Conservation (phyloP, 805 yeast genomes). For the Nakazawaea wyomingensis region DNA sequence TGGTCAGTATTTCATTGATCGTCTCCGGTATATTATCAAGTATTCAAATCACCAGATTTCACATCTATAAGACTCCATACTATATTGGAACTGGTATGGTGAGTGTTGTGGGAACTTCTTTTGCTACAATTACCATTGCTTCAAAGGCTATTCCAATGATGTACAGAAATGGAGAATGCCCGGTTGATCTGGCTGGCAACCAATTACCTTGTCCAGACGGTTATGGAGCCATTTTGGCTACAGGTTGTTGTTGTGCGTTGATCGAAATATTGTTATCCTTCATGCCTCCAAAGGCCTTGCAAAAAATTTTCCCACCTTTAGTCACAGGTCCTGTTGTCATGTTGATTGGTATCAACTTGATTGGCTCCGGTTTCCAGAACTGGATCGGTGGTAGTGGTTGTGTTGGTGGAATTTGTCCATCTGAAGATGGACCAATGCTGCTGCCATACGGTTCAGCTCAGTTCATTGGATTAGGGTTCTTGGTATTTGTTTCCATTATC, state of each 20-base stretch:
- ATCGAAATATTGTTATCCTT: conserved; percentile 71
- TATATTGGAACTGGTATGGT: conserved; percentile 84
- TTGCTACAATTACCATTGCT: conserved; percentile 82
- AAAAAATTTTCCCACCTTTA: conserved; percentile 76
- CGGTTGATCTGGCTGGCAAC: conserved; percentile 57
- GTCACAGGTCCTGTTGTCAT: conserved; percentile 94
- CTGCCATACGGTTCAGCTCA: conserved; percentile 79
- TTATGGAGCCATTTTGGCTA: conserved; percentile 80
- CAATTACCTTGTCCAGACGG: conserved; percentile 81
- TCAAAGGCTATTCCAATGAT: conserved; percentile 71
- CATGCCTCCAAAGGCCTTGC: conserved; percentile 66
- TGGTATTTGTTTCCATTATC: conserved; percentile 70
- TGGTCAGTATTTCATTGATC: conserved; percentile 70
- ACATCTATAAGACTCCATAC: conserved; percentile 66
- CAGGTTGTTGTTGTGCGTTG: conserved; percentile 73
- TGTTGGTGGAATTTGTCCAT: conserved; percentile 39
- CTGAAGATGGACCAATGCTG: conserved; percentile 42
- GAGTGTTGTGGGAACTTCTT: conserved; percentile 88
- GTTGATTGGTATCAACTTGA: conserved; percentile 64
- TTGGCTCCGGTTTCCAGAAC: conserved; percentile 70
- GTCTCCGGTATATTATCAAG: conserved; percentile 65
- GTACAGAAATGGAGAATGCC: conserved; percentile 71
- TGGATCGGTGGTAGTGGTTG: conserved; percentile 86
- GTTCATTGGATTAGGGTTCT: conserved; percentile 82
- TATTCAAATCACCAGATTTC: conserved; percentile 78